phyloP scores from a whole-genome alignment of 2,329 filamentous ascomycete species.

The Trichoderma polysporum region DNA sequence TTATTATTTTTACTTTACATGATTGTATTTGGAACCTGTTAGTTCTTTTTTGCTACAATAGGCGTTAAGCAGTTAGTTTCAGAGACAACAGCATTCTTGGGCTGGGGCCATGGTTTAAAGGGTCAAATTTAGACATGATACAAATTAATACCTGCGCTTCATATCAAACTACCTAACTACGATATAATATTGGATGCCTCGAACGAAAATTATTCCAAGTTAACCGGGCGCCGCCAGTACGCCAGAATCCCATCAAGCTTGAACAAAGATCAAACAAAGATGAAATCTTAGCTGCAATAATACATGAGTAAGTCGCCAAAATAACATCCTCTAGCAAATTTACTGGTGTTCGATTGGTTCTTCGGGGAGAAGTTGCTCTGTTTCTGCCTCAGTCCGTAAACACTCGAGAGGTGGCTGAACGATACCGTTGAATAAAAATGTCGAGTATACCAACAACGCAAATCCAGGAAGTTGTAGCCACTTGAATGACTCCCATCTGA shows the following conservation, averaged over 20 bases:
- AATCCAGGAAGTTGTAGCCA: slow-evolving; percentile 93
- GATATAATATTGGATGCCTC: not conserved
- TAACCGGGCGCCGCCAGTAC: not conserved
- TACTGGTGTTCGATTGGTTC: slow-evolving; percentile 74
- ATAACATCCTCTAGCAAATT: not conserved
- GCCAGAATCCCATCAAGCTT: not conserved
- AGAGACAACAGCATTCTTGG: not conserved
- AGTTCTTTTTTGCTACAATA: not conserved
- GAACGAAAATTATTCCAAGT: not conserved
- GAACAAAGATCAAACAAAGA: not conserved
- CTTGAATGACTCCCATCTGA: slow-evolving; percentile 98
- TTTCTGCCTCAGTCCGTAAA: slow-evolving; percentile 55
- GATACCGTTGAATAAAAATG: slow-evolving; percentile 93
- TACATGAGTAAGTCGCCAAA: not conserved
- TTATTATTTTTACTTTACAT: not conserved
- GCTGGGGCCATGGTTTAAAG: not conserved
- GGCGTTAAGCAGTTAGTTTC: slow-evolving; percentile 3
- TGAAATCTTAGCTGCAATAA: not conserved
- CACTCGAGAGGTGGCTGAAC: slow-evolving; percentile 76
- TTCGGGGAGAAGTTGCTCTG: slow-evolving; percentile 71
- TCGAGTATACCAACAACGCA: slow-evolving; percentile 87
- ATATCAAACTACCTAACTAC: not conserved
- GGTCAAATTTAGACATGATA: not conserved
- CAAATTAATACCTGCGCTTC: not conserved
- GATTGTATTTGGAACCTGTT: not conserved